Evolutionary conservation across 495 filamentous ascomycete genomes (phyloP), one percentile per base, ranked within the genome.

Genomic region (Trichoderma erinaceum): DNA sequence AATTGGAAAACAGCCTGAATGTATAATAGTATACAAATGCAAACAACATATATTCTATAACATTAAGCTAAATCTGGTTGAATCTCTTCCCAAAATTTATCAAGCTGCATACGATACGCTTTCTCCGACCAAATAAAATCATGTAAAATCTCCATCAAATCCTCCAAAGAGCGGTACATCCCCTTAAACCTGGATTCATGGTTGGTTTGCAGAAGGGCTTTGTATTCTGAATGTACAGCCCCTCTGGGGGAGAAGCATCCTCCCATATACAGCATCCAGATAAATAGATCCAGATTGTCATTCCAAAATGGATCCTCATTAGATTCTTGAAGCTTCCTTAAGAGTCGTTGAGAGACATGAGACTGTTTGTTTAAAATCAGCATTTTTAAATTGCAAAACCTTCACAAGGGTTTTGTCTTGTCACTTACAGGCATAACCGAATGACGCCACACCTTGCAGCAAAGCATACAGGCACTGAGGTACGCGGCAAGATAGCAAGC

Each of bases 401-500:
- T 41, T 44, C 29, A 67, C 32, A 46, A 25, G 27, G 10, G 27
- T 66, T 11, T 12, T 58, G 43, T 44, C 41, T n/a, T 23, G n/a
- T 38, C 25, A 73, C 75, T 67, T 72, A 79, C 78, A 2, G 78
- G 78, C 73, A 80, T 73, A 1, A 73, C 71, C 16, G 72, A 77
- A 56, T 68, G 63, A 68, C 74, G 67, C 78, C 78, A 80, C 23
- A 78, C 38, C 65, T 77, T 78, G 70, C 78, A 80, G 56, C 78
- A 69, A n/a, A 80, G 68, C 75, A 78, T 78, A 32, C 69, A 66
- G 25, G 75, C 74, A 67, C 75, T 77, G 66, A 80, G 35, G 68
- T 77, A 80, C 64, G 76, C 76, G 16, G 78, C 78, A 13, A 77
- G 66, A 69, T 76, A 72, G 65, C 76, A 80, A 70, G 72, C 78